Base-by-base conservation (phyloP, 2,329 filamentous ascomycete genomes). In the Aureobasidium sp. region DNA sequence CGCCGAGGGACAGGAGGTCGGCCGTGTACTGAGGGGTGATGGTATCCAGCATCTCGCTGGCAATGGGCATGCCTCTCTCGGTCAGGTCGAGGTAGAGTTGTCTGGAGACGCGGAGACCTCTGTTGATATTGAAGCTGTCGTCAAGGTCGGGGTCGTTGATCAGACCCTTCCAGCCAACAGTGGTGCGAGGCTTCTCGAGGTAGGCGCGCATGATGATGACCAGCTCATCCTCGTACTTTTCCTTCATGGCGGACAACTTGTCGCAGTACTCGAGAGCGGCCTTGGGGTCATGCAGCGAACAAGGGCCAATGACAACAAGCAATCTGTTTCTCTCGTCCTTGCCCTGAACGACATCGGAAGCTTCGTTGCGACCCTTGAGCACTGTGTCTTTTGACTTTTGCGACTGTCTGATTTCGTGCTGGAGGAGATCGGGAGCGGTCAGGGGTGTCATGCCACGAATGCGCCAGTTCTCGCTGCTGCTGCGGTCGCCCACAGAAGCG, bases 121-220 rank as follows among this genome's bases (percentile, higher is more conserved):
- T 97, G 82, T 97, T 97, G 79, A 99, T 97, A 78, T 96, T 86
- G 87, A 96, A 97, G 75, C 88, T 94, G 74, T 96, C 93, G 75
- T 97, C 92, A 71, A 99, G 95, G 71, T 97, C 93, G 1, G 94
- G 94, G 76, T 99, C 94, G 74, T 99, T 97, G 79, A 99, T 95
- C 68, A 99, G 79, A 53, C 94, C 94, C 80, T 99, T 99, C 94
- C 94, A 99, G 67, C 94, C 94, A 29, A 99, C 90, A 0, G 94
- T 99, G 29, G 94, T 99, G 65, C 94, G 86, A 23, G 94, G 94
- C 82, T 99, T 99, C 82, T 99, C 94, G 63, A 99, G 85, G 83
- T 99, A 99, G 65, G 90, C 89, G 68, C 94, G 89, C 94, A 99
- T 99, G 64, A 99, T 88, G 67, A 99, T 94, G 68, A 95, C 81